Base-by-base conservation (phyloP, 306 rosid species). In the Glycine soja region DNA sequence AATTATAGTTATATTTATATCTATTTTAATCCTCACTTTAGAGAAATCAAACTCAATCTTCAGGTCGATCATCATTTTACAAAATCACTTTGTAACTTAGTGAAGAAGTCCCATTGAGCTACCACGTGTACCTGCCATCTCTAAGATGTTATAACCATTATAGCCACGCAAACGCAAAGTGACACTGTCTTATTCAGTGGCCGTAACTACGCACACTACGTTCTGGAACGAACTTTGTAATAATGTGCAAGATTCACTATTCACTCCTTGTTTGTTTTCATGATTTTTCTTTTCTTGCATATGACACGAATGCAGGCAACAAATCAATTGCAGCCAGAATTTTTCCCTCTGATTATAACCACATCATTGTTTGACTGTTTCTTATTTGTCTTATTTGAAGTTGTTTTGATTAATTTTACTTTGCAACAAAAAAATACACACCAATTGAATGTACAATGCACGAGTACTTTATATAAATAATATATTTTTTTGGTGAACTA, bases 171-270 rank as follows among this genome's bases (percentile, higher is more conserved):
- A 70, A 12, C 6, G 47, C 61, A 51, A 32, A 14, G 24, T 64
- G 70, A 5, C 12, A 65, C 38, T 65, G 71, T 65, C 51, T 7
- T 65, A 65, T 65, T 38, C 50, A 52, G 63, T 72, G 48, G 5
- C 47, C 1, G 43, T 14, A 11, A 34, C 24, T 34, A 34, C 11
- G 38, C 18, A 5, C 18, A 70, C 12, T 6, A 70, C 34, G 40
- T 58, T 47, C 18, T 45, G 3, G 1, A 12, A 11, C 18, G 1
- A 70, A 6, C 36, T 56, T 62, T 12, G 68, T 57, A 57, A 18
- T 2, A 34, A 34, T 3, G 11, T 16, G 3, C 1, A 3, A 4
- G 30, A 34, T 63, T 63, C 47, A 12, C 46, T 48, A 6, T 71
- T 71, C 62, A 13, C n/a, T 30, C 14, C 11, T 36, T 64, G 48